These are phyloP conservation scores for Cyberlindnera sargentensis DNA, from an alignment of 805 yeast species.

Conservation along the genomic window DNA sequence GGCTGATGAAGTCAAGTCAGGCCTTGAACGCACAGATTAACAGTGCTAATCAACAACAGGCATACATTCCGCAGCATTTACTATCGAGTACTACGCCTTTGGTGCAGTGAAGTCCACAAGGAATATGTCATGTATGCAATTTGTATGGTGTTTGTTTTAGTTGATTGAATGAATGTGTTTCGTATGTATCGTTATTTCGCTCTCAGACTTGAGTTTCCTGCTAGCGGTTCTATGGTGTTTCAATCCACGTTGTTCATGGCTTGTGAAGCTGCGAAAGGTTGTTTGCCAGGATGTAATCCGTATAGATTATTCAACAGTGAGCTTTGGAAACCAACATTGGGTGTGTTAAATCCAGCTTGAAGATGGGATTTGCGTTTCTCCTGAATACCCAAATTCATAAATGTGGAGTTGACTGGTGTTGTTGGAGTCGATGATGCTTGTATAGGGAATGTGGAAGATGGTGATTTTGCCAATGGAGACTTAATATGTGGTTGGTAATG, in stretches of 20 bases:
- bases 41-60: background rate
- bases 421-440: slow-evolving; percentile 1
- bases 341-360: slow-evolving; percentile 10
- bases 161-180: background rate
- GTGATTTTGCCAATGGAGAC: slow-evolving; percentile 1
- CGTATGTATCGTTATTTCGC: background rate
- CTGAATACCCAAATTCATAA: background rate
- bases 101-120: background rate
- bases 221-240: too few relatives aligned
- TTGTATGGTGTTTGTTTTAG: background rate
- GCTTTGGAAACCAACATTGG: slow-evolving; percentile 19
- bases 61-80: background rate
- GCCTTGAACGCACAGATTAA: background rate
- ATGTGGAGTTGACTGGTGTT: background rate
- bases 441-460: slow-evolving; percentile 3
- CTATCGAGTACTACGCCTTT: background rate
- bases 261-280: slow-evolving; percentile 15
- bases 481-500: slow-evolving; percentile 7
- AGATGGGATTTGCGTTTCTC: slow-evolving; percentile 10
- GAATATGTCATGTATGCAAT: too few relatives aligned
- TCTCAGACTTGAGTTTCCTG: too few relatives aligned
- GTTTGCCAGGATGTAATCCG: slow-evolving; percentile 17
- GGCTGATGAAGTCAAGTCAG: slow-evolving; percentile 11
- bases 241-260: too few relatives aligned
- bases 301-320: slow-evolving; percentile 20